phyloP scores from a whole-genome alignment of 352 stramenopile species.

The Hyaloperonospora brassicae region DNA sequence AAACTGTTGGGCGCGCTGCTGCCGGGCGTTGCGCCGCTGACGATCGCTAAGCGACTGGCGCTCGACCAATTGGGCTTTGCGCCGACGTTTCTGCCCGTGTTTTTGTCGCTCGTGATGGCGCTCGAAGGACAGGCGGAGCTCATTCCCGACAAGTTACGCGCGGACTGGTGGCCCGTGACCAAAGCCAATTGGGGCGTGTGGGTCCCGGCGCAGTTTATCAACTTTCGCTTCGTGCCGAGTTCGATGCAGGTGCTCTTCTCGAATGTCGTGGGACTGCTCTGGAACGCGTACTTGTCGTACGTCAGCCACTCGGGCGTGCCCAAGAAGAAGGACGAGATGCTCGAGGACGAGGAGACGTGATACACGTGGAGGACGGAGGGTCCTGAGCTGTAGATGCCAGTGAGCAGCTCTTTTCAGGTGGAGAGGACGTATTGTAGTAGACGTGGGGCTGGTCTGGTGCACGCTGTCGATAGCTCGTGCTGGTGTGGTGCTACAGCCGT shows the following conservation, averaged over 20 bases:
- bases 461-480: too few relatives aligned
- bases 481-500: too few relatives aligned
- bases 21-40: slow-evolving; percentile 26
- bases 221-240: slow-evolving; percentile 71
- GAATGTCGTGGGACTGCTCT: slow-evolving; percentile 73
- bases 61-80: slow-evolving; percentile 78
- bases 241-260: slow-evolving; percentile 78
- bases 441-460: background rate
- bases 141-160: slow-evolving; percentile 53
- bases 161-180: slow-evolving; percentile 71
- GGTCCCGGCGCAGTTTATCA: slow-evolving; percentile 73
- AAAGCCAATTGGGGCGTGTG: slow-evolving; percentile 78
- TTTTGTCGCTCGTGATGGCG: slow-evolving; percentile 60
- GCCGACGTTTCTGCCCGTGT: slow-evolving; percentile 60
- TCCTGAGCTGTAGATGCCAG: background rate
- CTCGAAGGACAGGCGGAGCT: slow-evolving; percentile 45
- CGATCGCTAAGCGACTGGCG: slow-evolving; percentile 56
- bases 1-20: slow-evolving; percentile 37
- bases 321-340: slow-evolving; percentile 4
- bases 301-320: slow-evolving; percentile 44
- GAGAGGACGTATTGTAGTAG: background rate
- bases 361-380: background rate
- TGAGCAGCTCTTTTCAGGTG: background rate
- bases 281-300: slow-evolving; percentile 80
- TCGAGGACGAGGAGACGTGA: slow-evolving; percentile 9